Percentiles rank a stretch among this genome's conserved stretches.
phyloP scores from a whole-genome alignment of 257 asterid genomes.

The Agastache rugosa region DNA sequence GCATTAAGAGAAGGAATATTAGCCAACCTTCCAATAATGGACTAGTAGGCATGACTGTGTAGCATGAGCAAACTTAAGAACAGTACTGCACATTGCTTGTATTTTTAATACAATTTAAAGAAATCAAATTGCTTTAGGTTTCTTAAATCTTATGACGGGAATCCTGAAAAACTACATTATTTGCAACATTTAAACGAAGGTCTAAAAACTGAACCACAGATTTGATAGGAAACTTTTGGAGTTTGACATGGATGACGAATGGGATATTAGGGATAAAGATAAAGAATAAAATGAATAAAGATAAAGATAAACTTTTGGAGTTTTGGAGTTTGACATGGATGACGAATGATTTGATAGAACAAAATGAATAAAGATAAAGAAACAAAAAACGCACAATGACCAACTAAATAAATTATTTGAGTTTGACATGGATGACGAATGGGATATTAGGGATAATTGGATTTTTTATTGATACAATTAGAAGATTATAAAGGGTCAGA shows the following conservation, averaged over 20 bases:
- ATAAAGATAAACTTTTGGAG: too few species aligned
- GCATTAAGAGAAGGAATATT: constrained; percentile 33
- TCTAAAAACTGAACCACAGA: neutral
- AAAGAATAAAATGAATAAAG: too few species aligned
- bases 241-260: too few species aligned
- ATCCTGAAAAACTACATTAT: neutral
- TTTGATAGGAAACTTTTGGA: neutral
- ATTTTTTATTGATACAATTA: neutral
- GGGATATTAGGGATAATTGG: neutral
- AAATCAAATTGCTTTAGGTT: neutral
- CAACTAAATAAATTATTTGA: constrained; percentile 1
- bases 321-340: too few species aligned
- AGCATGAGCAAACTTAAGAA: constrained; percentile 1
- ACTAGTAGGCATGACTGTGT: constrained; percentile 13
- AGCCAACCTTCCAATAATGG: constrained; percentile 14
- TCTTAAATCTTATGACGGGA: neutral
- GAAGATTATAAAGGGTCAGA: neutral
- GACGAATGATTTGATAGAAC: too few species aligned
- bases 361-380: constrained; percentile 14
- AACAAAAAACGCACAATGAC: neutral
- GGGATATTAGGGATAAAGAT: too few species aligned
- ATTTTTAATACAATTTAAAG: neutral
- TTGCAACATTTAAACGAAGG: neutral
- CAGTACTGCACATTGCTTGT: neutral
- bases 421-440: neutral